Conservation (phyloP, 2,329 filamentous ascomycete genomes). For the Botrytis galanthina region DNA sequence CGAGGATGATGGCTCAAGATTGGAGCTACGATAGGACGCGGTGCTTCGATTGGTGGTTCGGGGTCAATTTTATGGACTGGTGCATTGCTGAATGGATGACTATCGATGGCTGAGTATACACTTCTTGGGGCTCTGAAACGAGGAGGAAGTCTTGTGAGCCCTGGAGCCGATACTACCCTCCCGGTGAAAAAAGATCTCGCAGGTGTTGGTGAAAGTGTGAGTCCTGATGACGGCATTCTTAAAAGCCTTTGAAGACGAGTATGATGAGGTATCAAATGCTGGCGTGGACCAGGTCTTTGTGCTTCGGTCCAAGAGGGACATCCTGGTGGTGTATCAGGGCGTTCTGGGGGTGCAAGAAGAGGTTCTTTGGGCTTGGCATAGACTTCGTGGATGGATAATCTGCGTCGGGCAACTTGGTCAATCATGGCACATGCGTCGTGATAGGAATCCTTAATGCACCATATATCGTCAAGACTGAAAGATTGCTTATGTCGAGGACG, state of each 20-base stretch:
- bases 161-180: slow-evolving; percentile 14
- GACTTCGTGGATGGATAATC: slow-evolving; percentile 31
- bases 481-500: slow-evolving; percentile 37
- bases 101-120: slow-evolving; percentile 33
- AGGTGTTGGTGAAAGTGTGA: slow-evolving; percentile 20
- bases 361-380: slow-evolving; percentile 37
- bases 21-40: not conserved
- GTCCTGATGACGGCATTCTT: slow-evolving; percentile 23
- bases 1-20: not conserved
- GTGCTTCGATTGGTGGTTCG: slow-evolving; percentile 1
- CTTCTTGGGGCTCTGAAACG: slow-evolving; percentile 37
- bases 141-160: slow-evolving; percentile 13
- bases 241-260: slow-evolving; percentile 32
- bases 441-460: slow-evolving; percentile 36
- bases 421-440: slow-evolving; percentile 35
- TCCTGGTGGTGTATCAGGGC: slow-evolving; percentile 37
- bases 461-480: slow-evolving; percentile 40
- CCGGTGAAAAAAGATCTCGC: slow-evolving; percentile 5
- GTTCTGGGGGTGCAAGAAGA: slow-evolving; percentile 32
- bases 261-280: not conserved
- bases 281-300: slow-evolving; percentile 26
- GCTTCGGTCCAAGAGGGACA: slow-evolving; percentile 39
- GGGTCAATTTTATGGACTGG: slow-evolving; percentile 25
- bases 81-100: slow-evolving; percentile 36
- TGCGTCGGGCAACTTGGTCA: slow-evolving; percentile 25